Percentiles rank a stretch among this genome's conserved stretches.
Conservation (phyloP, 495 filamentous ascomycete genomes). For the Letharia lupina region DNA sequence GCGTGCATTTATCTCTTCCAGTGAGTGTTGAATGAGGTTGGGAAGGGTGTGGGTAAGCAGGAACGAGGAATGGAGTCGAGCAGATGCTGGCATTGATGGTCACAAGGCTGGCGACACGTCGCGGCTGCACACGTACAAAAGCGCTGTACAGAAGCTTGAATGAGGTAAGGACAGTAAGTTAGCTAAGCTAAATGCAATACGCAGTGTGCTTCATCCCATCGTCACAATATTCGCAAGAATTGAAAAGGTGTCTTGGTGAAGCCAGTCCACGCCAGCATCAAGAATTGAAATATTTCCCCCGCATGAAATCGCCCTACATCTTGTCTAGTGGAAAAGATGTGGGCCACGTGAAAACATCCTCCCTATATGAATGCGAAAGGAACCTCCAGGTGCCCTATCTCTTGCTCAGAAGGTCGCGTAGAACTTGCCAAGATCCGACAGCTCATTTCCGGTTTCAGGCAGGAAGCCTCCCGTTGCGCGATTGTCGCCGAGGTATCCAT, state of each 20-base stretch:
- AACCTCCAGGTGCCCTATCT: background rate
- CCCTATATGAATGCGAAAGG: background rate
- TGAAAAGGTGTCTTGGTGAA: background rate
- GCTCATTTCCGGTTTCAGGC: slow-evolving; percentile 1
- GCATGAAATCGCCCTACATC: background rate
- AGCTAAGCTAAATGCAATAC: background rate
- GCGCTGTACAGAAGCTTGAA: background rate
- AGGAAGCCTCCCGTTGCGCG: slow-evolving; percentile 11
- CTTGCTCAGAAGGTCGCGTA: slow-evolving; percentile 13
- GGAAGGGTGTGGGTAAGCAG: background rate
- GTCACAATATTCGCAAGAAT: background rate
- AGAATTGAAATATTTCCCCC: background rate
- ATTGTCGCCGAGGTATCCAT: slow-evolving; percentile 17
- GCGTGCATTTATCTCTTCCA: too few relatives aligned
- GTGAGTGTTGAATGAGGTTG: background rate
- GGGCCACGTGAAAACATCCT: background rate
- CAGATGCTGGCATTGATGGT: background rate
- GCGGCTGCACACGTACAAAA: background rate
- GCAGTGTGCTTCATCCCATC: background rate
- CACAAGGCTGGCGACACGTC: background rate
- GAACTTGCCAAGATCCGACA: slow-evolving; percentile 12
- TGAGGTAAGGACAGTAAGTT: slow-evolving; percentile 1
- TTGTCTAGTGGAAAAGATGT: background rate
- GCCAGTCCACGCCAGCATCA: background rate
- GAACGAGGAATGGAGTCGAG: background rate